Conservation (phyloP, 2,329 filamentous ascomycete species). For the Tolypocladium sp. region DNA sequence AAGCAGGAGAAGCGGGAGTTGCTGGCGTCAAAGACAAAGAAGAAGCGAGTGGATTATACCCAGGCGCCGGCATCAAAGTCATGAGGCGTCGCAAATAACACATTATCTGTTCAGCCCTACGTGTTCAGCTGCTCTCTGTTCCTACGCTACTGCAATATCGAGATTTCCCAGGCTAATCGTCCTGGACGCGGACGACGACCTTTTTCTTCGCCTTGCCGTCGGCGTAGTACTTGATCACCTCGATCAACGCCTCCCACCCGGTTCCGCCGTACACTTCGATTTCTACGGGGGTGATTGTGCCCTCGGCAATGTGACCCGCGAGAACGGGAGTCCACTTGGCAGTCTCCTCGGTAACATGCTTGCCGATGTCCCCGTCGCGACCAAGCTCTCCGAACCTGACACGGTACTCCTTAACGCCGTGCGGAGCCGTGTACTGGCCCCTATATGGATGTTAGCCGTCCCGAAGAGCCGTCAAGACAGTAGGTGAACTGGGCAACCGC, state of each 20-base stretch:
- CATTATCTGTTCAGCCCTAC: background rate
- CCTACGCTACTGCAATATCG: background rate
- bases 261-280: constrained; percentile 10
- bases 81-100: background rate
- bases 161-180: background rate
- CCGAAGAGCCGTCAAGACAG: background rate
- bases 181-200: constrained; percentile 11
- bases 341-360: constrained; percentile 9
- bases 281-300: constrained; percentile 13
- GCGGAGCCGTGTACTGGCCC: constrained; percentile 12
- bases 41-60: constrained; percentile 19
- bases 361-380: constrained; percentile 7
- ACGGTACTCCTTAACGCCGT: constrained; percentile 13
- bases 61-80: constrained; percentile 1
- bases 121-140: background rate
- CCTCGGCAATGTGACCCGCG: constrained; percentile 12
- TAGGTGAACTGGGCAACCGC: background rate
- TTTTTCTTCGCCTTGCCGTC: constrained; percentile 15
- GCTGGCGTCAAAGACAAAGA: constrained; percentile 36
- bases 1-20: constrained; percentile 48
- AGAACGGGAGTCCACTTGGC: constrained; percentile 9
- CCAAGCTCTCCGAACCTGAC: constrained; percentile 15
- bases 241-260: constrained; percentile 15
- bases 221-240: constrained; percentile 11
- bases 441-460: background rate